Percentiles rank a stretch among this genome's conserved stretches.
These are phyloP conservation scores for Exophiala oligosperma DNA, from an alignment of 2,329 filamentous ascomycete species.

Conservation along the genomic window DNA sequence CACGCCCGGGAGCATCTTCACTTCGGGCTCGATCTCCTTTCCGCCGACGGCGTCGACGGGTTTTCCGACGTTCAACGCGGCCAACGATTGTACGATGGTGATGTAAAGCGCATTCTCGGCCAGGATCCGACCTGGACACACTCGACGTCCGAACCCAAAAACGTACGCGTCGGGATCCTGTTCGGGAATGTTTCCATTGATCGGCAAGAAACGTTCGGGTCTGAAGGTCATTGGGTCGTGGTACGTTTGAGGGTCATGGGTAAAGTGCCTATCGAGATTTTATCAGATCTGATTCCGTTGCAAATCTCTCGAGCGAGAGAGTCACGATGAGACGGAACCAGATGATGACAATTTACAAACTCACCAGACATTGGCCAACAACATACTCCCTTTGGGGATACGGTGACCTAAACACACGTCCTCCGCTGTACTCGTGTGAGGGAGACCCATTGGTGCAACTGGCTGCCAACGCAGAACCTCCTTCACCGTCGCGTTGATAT, in stretches of 20 bases:
- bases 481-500: constrained; percentile 40
- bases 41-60: constrained; percentile 40
- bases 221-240: constrained; percentile 40
- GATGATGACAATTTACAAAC: not conserved
- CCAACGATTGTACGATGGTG: constrained; percentile 55
- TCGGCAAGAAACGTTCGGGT: constrained; percentile 43
- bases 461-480: constrained; percentile 40
- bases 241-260: constrained; percentile 39
- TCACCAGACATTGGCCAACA: constrained; percentile 27
- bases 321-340: too few species aligned
- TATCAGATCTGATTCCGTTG: constrained; percentile 29
- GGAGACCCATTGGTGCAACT: constrained; percentile 35
- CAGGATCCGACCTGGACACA: constrained; percentile 41
- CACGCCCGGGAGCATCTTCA: constrained; percentile 38
- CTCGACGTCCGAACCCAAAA: constrained; percentile 57
- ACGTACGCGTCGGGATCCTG: constrained; percentile 49
- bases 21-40: constrained; percentile 41
- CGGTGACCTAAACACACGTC: constrained; percentile 51
- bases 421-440: constrained; percentile 41
- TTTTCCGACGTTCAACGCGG: constrained; percentile 17
- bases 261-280: not conserved
- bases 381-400: constrained; percentile 48
- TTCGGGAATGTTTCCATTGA: constrained; percentile 35
- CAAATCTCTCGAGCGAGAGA: constrained; percentile 31
- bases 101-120: constrained; percentile 46